Evolutionary conservation across 2,329 filamentous ascomycete species (phyloP).

Genomic region (Metarhizium robertsii): DNA sequence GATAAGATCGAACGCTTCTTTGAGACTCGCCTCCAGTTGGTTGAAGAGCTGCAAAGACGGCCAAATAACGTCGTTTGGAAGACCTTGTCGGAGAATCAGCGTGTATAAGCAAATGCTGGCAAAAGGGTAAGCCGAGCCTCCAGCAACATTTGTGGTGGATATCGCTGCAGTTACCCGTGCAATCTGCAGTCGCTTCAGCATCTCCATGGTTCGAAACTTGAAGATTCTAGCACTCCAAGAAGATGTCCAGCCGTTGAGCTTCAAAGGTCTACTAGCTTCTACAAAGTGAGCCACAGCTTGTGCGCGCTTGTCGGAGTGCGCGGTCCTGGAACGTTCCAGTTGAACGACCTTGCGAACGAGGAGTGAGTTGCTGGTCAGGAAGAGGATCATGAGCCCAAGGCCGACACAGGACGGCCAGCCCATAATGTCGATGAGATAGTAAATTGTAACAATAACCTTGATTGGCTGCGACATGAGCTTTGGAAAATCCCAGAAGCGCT

Average conservation of each 20-base stretch:
- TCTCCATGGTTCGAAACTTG: slow-evolving; percentile 24
- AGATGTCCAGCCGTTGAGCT: slow-evolving; percentile 30
- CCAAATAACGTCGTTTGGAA: slow-evolving; percentile 77
- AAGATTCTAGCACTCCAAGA: slow-evolving; percentile 27
- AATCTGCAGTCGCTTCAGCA: slow-evolving; percentile 27
- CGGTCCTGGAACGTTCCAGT: slow-evolving; percentile 62
- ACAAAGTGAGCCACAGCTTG: slow-evolving; percentile 80
- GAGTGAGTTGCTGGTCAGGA: slow-evolving; percentile 59
- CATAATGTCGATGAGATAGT: slow-evolving; percentile 60
- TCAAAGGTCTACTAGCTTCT: slow-evolving; percentile 65
- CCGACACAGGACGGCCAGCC: slow-evolving; percentile 72
- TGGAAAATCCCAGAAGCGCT: slow-evolving; percentile 82
- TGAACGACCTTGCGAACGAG: slow-evolving; percentile 57
- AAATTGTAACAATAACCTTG: slow-evolving; percentile 59
- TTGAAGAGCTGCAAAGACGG: slow-evolving; percentile 74
- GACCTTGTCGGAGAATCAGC: slow-evolving; percentile 52
- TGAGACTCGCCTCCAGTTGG: slow-evolving; percentile 64
- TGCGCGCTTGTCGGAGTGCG: slow-evolving; percentile 66
- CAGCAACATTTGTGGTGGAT: slow-evolving; percentile 58
- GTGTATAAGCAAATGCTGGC: slow-evolving; percentile 78
- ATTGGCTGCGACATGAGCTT: slow-evolving; percentile 67
- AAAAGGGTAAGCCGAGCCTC: slow-evolving; percentile 68
- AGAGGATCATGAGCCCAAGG: slow-evolving; percentile 56
- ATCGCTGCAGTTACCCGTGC: slow-evolving; percentile 39
- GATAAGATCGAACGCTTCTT: slow-evolving; percentile 66